These are phyloP conservation scores for Atractiella rhizophila DNA, from an alignment of 768 basidiomycete species.

Conservation along the genomic window DNA sequence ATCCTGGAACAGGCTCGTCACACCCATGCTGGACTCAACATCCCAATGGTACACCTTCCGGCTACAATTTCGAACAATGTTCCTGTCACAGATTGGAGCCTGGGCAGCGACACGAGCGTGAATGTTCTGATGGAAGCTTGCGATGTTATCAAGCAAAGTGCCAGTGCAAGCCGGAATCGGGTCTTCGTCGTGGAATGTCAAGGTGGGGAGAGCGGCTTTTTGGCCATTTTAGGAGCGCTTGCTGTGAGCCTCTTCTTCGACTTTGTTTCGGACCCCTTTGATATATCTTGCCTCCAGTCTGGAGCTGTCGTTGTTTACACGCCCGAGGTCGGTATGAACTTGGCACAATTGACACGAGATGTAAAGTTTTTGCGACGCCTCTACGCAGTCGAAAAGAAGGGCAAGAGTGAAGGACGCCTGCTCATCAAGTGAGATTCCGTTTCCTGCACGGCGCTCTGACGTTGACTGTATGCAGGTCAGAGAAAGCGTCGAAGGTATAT, in stretches of 20 bases:
- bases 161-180: slow-evolving; percentile 76
- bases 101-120: slow-evolving; percentile 90
- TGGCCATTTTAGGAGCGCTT: slow-evolving; percentile 81
- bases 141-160: slow-evolving; percentile 95
- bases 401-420: slow-evolving; percentile 74
- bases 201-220: slow-evolving; percentile 85
- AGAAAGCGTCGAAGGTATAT: slow-evolving; percentile 64
- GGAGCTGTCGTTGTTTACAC: slow-evolving; percentile 86
- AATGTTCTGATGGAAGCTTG: slow-evolving; percentile 93
- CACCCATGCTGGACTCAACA: slow-evolving; percentile 63
- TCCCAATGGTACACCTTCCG: slow-evolving; percentile 86
- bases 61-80: slow-evolving; percentile 89
- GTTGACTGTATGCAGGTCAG: slow-evolving; percentile 34
- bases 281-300: slow-evolving; percentile 27
- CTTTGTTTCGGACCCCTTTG: slow-evolving; percentile 20
- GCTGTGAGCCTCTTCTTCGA: slow-evolving; percentile 36
- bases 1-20: slow-evolving; percentile 55
- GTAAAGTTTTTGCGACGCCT: slow-evolving; percentile 67
- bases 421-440: slow-evolving; percentile 46
- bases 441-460: background rate
- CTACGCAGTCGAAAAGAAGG: slow-evolving; percentile 61
- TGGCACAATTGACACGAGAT: slow-evolving; percentile 55
- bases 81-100: slow-evolving; percentile 79
- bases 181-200: slow-evolving; percentile 98
- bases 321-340: slow-evolving; percentile 64